Base-by-base conservation (phyloP, 2,329 filamentous ascomycete genomes). In the Aureobasidium sp. region DNA sequence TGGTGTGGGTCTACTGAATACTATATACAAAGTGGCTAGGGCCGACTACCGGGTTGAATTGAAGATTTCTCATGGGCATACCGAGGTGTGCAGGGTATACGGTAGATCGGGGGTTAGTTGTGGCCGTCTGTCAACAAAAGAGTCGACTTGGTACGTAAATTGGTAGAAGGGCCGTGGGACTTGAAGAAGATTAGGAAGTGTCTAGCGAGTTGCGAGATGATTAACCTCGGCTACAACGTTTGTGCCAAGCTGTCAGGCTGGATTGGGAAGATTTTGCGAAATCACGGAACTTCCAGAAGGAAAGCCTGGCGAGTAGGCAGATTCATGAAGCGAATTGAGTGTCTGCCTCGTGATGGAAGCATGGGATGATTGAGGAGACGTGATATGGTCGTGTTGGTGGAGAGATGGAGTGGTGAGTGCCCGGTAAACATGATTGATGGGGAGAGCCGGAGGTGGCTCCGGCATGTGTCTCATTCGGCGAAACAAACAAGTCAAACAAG, bases 401-500 rank as follows among this genome's bases (percentile, higher is more conserved):
- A 27, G 27, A 19, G n/a, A 19, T 5, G 17, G 27, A 27, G 5
- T 27, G 27, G 27, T 27, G 27, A 27, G n/a, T n/a, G n/a, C n/a
- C 27, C 5, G 27, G 29, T n/a, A 15, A 31, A 14, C 11, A 44
- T 11, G 47, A 19, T 22, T 8, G 29, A 35, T 1, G 4, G 47
- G 7, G 45, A 35, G 29, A 29, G 5, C 47, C 15, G 29, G 47
- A 35, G 47, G 27, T 12, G 27, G 47, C 47, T 50, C 47, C 29
- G 47, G n/a, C 8, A 19, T 17, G 2, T 29, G 12, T 3, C 5
- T 35, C 5, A 11, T 17, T 1, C 5, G 3, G 17, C 12, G 14
- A 15, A 42, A 31, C 52, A 56, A 56, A 56, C 52, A 56, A 56
- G 27, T 6, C 52, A 56, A 56, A 56, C 52, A 42, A 29, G 37